phyloP scores from a whole-genome alignment of 192 early-diverging fungal species.

The Coemansia sp. region DNA sequence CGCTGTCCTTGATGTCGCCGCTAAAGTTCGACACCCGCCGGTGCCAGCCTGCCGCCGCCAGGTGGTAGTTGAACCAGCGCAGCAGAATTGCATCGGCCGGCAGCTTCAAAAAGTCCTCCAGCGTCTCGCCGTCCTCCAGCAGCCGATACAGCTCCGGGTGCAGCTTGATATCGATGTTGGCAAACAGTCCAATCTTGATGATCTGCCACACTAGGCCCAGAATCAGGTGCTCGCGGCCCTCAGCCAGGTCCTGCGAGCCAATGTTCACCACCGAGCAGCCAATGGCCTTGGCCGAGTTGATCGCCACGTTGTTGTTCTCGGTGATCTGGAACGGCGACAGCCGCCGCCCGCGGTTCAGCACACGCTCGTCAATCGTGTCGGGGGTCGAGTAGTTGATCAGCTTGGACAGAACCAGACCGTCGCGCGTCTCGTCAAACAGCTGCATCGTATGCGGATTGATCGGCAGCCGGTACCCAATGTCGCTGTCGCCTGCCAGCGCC shows the following conservation, averaged over 20 bases:
- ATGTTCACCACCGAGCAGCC: conserved; percentile 98
- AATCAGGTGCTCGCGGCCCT: conserved; percentile 94
- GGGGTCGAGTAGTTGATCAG: conserved; percentile 97
- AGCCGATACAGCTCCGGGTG: conserved; percentile 97
- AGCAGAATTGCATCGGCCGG: conserved; percentile 95
- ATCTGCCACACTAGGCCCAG: conserved; percentile 99
- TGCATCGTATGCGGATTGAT: conserved; percentile 94
- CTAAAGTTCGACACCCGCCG: conserved; percentile 87
- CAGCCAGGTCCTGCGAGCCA: conserved; percentile 93
- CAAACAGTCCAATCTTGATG: conserved; percentile 94
- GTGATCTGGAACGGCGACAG: conserved; percentile 94
- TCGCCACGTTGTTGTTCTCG: conserved; percentile 99
- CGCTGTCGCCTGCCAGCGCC: conserved; percentile 70
- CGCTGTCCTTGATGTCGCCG: conserved; percentile 89
- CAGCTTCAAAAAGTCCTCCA: conserved; percentile 91
- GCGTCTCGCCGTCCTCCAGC: conserved; percentile 85
- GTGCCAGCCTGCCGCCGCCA: conserved; percentile 87
- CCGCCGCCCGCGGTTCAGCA: conserved; percentile 84
- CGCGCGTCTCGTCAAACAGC: conserved; percentile 92
- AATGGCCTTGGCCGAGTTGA: conserved; percentile 98
- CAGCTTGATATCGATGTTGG: conserved; percentile 96
- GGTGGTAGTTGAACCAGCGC: conserved; percentile 99
- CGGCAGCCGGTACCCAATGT: conserved; percentile 83
- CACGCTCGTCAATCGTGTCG: conserved; percentile 98
- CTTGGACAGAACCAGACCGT: conserved; percentile 92